These are phyloP conservation scores for Colletotrichum horii DNA, from an alignment of 2,329 filamentous ascomycete genomes.

Conservation along the genomic window DNA sequence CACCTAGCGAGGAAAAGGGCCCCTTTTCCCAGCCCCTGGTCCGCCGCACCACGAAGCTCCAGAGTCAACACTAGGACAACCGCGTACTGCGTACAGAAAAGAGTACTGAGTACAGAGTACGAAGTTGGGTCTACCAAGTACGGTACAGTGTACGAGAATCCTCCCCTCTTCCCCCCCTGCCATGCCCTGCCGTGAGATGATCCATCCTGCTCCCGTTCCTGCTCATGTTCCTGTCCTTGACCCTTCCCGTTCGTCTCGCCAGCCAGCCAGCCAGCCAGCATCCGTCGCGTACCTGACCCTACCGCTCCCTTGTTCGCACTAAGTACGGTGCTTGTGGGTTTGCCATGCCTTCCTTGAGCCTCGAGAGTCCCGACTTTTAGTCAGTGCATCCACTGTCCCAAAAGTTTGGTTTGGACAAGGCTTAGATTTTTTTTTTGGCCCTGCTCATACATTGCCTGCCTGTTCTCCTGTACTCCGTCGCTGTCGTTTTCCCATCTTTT, in stretches of 20 bases:
- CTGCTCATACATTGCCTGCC: neutral
- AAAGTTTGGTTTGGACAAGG: slow-evolving; percentile 14
- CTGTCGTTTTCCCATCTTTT: neutral
- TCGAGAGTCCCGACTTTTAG: slow-evolving; percentile 20
- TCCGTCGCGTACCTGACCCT: neutral
- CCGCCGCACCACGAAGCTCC: slow-evolving; percentile 18
- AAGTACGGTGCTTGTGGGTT: slow-evolving; percentile 16
- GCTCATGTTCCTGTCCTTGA: neutral
- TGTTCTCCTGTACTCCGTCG: neutral
- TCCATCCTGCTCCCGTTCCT: neutral
- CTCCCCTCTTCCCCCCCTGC: neutral
- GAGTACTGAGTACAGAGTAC: neutral
- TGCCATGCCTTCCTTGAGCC: slow-evolving; percentile 20
- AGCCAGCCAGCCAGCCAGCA: neutral
- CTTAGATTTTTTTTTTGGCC: neutral
- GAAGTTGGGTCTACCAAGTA: neutral
- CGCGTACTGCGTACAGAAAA: neutral
- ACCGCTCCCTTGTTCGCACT: slow-evolving; percentile 7
- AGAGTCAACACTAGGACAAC: neutral
- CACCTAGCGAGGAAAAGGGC: slow-evolving; percentile 8
- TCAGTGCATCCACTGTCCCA: slow-evolving; percentile 21
- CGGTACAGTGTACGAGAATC: neutral
- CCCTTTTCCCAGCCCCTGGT: slow-evolving; percentile 17
- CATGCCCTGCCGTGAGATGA: neutral
- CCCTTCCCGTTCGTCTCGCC: neutral